Evolutionary conservation across 768 basidiomycete genomes (phyloP).

Genomic region (Suillus discolor): DNA sequence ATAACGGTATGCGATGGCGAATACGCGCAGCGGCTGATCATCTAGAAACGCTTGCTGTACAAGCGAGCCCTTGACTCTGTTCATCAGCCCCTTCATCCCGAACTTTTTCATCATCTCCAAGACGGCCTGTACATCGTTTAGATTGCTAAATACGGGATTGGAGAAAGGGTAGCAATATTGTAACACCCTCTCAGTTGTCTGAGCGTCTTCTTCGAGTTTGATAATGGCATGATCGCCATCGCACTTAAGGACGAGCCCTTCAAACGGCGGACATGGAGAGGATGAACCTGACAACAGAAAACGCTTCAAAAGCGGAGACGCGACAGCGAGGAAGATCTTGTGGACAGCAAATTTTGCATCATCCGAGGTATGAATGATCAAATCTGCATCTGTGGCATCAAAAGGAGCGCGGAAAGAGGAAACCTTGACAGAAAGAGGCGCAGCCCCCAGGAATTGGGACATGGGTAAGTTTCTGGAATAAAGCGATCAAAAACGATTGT

Average conservation of each 20-base stretch:
- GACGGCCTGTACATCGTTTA: constrained; percentile 38
- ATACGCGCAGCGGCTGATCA: constrained; percentile 37
- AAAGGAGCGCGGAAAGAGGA: constrained; percentile 36
- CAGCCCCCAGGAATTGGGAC: constrained; percentile 27
- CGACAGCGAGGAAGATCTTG: constrained; percentile 42
- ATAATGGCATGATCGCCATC: constrained; percentile 30
- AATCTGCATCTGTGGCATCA: constrained; percentile 42
- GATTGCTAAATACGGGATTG: constrained; percentile 32
- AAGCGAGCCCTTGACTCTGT: constrained; percentile 31
- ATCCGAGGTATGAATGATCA: constrained; percentile 45
- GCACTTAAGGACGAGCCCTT: constrained; percentile 24
- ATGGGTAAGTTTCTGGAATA: constrained; percentile 16
- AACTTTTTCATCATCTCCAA: constrained; percentile 42
- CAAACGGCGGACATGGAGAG: constrained; percentile 31
- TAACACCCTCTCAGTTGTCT: constrained; percentile 35
- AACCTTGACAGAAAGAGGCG: constrained; percentile 32
- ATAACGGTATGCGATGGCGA: constrained; percentile 42
- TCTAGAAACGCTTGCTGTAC: constrained; percentile 28
- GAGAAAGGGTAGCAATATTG: constrained; percentile 40
- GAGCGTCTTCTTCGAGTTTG: constrained; percentile 34
- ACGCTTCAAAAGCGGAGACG: constrained; percentile 44
- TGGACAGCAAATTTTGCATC: constrained; percentile 46
- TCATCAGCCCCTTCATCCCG: constrained; percentile 36
- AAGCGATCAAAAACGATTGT: background rate
- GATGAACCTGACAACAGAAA: constrained; percentile 26